Evolutionary conservation across 768 basidiomycete genomes (phyloP), one percentile per base, ranked within the genome.

Genomic region (Rhizopogon vesiculosus): DNA sequence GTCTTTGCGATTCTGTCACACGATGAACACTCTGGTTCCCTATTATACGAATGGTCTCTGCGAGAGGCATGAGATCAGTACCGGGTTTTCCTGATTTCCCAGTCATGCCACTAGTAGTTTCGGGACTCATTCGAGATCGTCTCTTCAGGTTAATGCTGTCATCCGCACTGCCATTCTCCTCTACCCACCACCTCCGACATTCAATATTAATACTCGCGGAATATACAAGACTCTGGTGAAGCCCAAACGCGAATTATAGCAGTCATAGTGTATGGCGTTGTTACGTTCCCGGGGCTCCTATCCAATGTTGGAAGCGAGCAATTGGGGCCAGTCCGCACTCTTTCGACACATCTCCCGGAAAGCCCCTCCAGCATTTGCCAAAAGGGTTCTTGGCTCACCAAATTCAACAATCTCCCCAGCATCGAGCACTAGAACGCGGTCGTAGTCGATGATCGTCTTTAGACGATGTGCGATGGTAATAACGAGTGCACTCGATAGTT

Each of bases 401-500:
- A 84, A 92, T 64, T 94, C 91, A n/a, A 84, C 68, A 43, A 94
- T 76, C 54, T 79, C 75, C 2, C 91, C 91, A 16, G 79, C 76
- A 52, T 84, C 86, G 19, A 91, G 70, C n/a, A 92, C 86, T 61
- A 91, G 71, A 62, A 93, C 75, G 13, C 85, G 75, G 70, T 85
- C 83, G 68, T 90, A 83, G 67, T 91, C 85, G 58, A 91, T 83
- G 54, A 91, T 82, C 0, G 89, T 91, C 65, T 83, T 83, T 19
- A 91, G 73, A 13, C 88, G 76, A 72, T 92, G 91, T 3, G 92
- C 92, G 55, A 93, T 92, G 8, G 89, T 91, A 39, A 94, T 80
- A 18, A 93, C 85, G 18, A 91, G 86, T 0, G 87, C 81, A 10
- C 80, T 78, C 1, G 76, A 68, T 51, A 93, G 80, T 66, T 90